Base-by-base conservation (phyloP, 108 stramenopile genomes). In the Conticribra weissflogii region DNA sequence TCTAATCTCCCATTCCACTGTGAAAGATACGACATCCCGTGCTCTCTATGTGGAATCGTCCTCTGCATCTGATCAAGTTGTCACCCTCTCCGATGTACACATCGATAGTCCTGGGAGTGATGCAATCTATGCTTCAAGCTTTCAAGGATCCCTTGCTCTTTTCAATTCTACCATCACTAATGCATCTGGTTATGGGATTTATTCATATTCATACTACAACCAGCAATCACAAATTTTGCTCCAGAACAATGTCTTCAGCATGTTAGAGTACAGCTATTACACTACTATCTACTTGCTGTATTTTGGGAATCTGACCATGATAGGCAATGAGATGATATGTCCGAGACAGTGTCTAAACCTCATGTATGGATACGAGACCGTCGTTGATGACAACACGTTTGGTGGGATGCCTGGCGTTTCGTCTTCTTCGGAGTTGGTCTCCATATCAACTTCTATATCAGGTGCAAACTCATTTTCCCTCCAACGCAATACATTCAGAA, bases 381-480 rank as follows among this genome's bases (percentile, higher is more conserved):
- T 44, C 4, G 41, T 60, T 1, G 59, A 60, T 12, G n/a, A 44
- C 8, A 60, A 60, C 24, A 24, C 24, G 1, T 45, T 60, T 29
- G 15, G 19, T 22, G 59, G 59, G 18, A 14, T 45, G 7, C 44
- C 5, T 44, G 25, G 34, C 19, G 51, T 52, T n/a, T n/a, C 5
- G 22, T 52, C 18, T 5, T 52, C 22, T 8, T n/a, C 17, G 7
- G n/a, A n/a, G n/a, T n/a, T n/a, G n/a, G n/a, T n/a, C n/a, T n/a
- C n/a, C n/a, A n/a, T n/a, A n/a, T n/a, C n/a, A n/a, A n/a, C n/a
- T n/a, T n/a, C n/a, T n/a, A 31, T 32, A 29, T 36, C 59, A 30
- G 34, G 56, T 15, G 4, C 34, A 58, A 7, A 58, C 56, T 8
- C n/a, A n/a, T 58, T 66, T 36, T 51, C 53, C 8, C 53, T 66